Base-by-base conservation (phyloP, 306 rosid species). In the Fragaria ananassa region DNA sequence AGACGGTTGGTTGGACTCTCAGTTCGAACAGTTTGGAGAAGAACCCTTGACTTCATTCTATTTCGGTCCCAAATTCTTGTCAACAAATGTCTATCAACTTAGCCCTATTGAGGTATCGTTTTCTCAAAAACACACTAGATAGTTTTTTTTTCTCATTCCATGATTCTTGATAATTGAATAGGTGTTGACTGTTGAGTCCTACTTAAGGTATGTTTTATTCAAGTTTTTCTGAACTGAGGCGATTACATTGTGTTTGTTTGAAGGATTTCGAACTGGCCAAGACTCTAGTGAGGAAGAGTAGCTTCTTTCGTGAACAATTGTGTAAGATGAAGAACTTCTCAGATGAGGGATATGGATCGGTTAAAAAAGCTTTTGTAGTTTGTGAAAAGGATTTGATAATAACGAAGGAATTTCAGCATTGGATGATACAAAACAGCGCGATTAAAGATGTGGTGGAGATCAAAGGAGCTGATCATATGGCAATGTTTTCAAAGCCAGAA, bases 261-360 rank as follows among this genome's bases (percentile, higher is more conserved):
- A 54, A 91, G 93, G 96, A 88, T 84, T 35, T 79, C 14, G 93
- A 91, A 63, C 79, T 89, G 12, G 81, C 81, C 10, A 77, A 72
- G 82, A 47, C 23, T 68, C 79, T 86, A 47, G 6, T 3, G 13
- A 87, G 94, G 71, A 23, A 29, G 15, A 74, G 85, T 4, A 85
- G 86, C 42, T 75, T 87, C 5, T 91, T 87, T 78, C 0, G 44
- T 9, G 89, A 86, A 53, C 89, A 89, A 10, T 27, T 81, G 68
- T 77, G 79, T 0, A 65, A 81, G 78, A 83, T 74, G 31, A 17
- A 76, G 17, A 84, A 80, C 21, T 85, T 85, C 35, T 66, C 93
- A 0, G 10, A 74, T 21, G 81, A 84, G 27, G 69, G 75, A 39
- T 88, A 85, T 61, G 93, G 83, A 10, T 88, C 88, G 0, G 85